phyloP scores from a whole-genome alignment of 2,329 filamentous ascomycete genomes.

The Diaporthe sp. region DNA sequence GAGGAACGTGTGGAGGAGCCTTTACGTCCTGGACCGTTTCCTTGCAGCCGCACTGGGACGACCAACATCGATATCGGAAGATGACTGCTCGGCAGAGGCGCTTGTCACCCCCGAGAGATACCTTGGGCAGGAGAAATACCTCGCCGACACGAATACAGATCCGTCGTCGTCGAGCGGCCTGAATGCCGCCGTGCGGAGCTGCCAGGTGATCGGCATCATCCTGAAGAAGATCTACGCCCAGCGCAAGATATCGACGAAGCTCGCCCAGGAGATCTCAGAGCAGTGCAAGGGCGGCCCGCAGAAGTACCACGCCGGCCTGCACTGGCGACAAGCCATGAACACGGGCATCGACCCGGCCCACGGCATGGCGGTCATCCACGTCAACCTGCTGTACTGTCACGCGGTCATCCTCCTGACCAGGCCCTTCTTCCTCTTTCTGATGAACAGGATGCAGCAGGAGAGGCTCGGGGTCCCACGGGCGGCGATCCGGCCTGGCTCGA shows the following conservation, averaged over 20 bases:
- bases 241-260: constrained; percentile 68
- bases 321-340: constrained; percentile 63
- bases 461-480: constrained; percentile 48
- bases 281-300: constrained; percentile 66
- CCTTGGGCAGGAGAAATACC: constrained; percentile 33
- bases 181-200: constrained; percentile 69
- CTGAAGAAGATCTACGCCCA: constrained; percentile 72
- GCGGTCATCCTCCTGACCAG: constrained; percentile 74
- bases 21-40: constrained; percentile 76
- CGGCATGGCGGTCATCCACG: constrained; percentile 72
- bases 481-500: constrained; percentile 48
- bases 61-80: constrained; percentile 72
- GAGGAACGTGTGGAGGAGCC: constrained; percentile 73
- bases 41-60: constrained; percentile 73
- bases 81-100: constrained; percentile 69
- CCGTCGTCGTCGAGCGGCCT: constrained; percentile 53
- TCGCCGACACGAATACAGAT: constrained; percentile 41
- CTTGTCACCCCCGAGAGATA: constrained; percentile 47
- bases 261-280: constrained; percentile 70
- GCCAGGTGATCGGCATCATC: constrained; percentile 69
- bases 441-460: constrained; percentile 58
- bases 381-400: constrained; percentile 73
- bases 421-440: constrained; percentile 73
- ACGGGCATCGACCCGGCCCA: constrained; percentile 58
- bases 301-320: constrained; percentile 61